phyloP scores from a whole-genome alignment of 192 early-diverging fungal genomes.

The Coemansia sp. region DNA sequence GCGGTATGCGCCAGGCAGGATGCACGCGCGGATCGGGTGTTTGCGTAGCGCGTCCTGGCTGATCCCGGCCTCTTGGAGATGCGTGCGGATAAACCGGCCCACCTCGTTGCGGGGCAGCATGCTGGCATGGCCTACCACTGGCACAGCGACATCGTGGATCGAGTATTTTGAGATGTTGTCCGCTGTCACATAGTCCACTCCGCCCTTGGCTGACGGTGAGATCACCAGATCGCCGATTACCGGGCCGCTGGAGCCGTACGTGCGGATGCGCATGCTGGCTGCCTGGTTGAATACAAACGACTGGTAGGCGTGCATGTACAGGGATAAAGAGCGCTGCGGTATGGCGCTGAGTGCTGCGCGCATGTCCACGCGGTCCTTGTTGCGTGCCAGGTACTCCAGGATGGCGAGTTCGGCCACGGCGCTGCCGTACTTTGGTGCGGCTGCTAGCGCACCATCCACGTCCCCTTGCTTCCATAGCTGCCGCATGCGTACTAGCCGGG shows the following conservation, averaged over 20 bases:
- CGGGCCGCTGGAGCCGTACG: slow-evolving; percentile 60
- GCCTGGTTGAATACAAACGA: slow-evolving; percentile 91
- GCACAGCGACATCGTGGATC: slow-evolving; percentile 89
- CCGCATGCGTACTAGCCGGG: slow-evolving; percentile 62
- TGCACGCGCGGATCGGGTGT: slow-evolving; percentile 59
- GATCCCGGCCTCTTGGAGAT: slow-evolving; percentile 72
- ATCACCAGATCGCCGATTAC: slow-evolving; percentile 86
- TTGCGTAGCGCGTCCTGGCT: slow-evolving; percentile 61
- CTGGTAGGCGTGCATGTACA: slow-evolving; percentile 98
- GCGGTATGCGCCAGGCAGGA: slow-evolving; percentile 65
- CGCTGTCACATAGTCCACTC: slow-evolving; percentile 56
- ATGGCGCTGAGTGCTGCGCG: slow-evolving; percentile 67
- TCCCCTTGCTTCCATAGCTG: slow-evolving; percentile 65
- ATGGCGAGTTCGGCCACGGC: slow-evolving; percentile 71
- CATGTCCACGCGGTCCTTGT: slow-evolving; percentile 35
- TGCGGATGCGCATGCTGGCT: slow-evolving; percentile 65
- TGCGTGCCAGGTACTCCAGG: slow-evolving; percentile 55
- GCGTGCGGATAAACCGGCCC: slow-evolving; percentile 57
- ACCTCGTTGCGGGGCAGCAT: slow-evolving; percentile 78
- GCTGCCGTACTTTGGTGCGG: slow-evolving; percentile 64
- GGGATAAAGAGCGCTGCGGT: slow-evolving; percentile 76
- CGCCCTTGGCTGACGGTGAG: not conserved
- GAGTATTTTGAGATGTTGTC: slow-evolving; percentile 67
- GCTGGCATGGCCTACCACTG: slow-evolving; percentile 77
- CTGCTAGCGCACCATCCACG: slow-evolving; percentile 54